Base-by-base conservation (phyloP, 2,329 filamentous ascomycete species). In the Stenocarpella maydis region DNA sequence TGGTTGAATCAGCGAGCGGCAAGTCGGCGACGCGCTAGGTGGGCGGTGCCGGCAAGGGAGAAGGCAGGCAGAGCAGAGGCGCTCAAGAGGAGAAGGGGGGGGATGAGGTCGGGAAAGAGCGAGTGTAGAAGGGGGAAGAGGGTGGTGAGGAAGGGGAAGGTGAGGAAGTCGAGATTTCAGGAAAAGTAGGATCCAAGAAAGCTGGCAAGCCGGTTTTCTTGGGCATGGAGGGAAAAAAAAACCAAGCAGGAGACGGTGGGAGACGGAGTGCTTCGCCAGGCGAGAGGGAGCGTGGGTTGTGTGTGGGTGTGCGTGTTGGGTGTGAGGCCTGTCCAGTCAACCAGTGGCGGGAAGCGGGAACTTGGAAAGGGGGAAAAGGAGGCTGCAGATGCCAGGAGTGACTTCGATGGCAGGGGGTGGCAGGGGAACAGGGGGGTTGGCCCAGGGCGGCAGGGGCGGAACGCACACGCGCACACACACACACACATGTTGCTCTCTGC, bases 1-100 rank as follows among this genome's bases (percentile, higher is more conserved):
- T 37, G 37, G 15, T 41, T 63, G 50, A 61, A 50, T 65, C 50
- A 71, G 64, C 70, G 70, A 71, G 60, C 52, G 70, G 67, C 67
- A 69, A 66, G 67, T 67, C 70, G 70, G 55, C 55, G 58, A 49
- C 58, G 70, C 67, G 69, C 63, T 67, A 49, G 64, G 21, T 34
- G 41, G 63, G 63, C 67, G 64, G 67, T 67, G 55, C 70, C 69
- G 69, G 68, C 69, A 69, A 63, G 61, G 67, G 63, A 69, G 50
- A 34, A 55, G 61, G 61, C 55, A 55, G 61, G 61, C 55, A 68
- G 50, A 68, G 67, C 71, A 69, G 73, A 73, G 68, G 4, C 6
- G 34, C 54, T 45, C 21, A 34, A 73, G 72, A 71, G 71, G 72
- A 72, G 71, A 71, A 72, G 68, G 72, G 72, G 72, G 72, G 6